phyloP scores from a whole-genome alignment of 768 basidiomycete genomes.

The Megacollybia marginata region DNA sequence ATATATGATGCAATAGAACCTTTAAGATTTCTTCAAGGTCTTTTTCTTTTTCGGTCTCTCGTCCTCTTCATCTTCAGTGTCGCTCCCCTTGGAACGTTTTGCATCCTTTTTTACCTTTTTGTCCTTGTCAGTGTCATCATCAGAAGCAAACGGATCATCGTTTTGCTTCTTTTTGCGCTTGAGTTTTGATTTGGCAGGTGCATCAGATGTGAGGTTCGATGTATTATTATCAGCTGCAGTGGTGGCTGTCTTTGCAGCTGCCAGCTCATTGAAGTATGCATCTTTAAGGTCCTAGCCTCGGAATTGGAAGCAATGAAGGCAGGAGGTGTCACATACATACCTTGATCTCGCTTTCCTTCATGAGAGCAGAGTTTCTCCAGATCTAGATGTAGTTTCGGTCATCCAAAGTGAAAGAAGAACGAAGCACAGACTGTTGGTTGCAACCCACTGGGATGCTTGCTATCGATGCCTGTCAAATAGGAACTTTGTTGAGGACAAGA shows the following conservation, averaged over 20 bases:
- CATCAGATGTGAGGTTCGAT: not conserved
- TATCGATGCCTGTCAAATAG: constrained; percentile 50
- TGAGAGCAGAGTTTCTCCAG: constrained; percentile 58
- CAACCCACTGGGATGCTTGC: constrained; percentile 70
- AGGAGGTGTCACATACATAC: constrained; percentile 22
- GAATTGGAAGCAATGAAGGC: no score
- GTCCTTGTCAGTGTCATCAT: constrained; percentile 26
- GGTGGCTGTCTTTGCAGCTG: constrained; percentile 19
- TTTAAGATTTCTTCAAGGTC: not conserved
- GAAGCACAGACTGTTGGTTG: constrained; percentile 39
- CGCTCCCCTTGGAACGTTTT: constrained; percentile 16
- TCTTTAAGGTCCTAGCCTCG: constrained; percentile 51
- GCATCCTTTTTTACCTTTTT: constrained; percentile 16
- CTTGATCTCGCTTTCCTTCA: constrained; percentile 58
- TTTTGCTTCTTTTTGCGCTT: constrained; percentile 44
- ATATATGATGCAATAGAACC: not conserved
- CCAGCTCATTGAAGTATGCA: constrained; percentile 45
- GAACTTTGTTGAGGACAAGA: not conserved
- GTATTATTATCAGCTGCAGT: not conserved
- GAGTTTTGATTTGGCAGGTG: constrained; percentile 27
- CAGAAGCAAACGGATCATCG: constrained; percentile 57
- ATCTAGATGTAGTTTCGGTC: constrained; percentile 30
- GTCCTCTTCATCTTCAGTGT: constrained; percentile 20
- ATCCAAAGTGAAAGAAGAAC: not conserved
- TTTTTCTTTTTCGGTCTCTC: constrained; percentile 19